These are phyloP conservation scores for Annulohypoxylon maeteangense DNA, from an alignment of 495 filamentous ascomycete species.

Conservation along the genomic window DNA sequence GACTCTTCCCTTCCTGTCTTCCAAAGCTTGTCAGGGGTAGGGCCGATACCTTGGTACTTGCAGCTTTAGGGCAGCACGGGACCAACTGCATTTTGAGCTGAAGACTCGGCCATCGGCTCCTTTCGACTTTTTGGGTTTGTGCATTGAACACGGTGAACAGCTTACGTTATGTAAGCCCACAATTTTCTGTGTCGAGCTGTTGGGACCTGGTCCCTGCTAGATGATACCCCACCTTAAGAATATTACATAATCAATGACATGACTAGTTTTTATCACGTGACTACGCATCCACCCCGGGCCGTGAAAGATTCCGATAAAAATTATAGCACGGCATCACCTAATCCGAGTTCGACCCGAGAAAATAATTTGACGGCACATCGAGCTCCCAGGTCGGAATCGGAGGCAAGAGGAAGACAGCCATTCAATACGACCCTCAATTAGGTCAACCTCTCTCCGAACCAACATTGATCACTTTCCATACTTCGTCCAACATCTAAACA, in stretches of 20 bases:
- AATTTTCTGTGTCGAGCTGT: not conserved
- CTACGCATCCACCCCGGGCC: constrained; percentile 13
- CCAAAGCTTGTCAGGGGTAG: constrained; percentile 6
- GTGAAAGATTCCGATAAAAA: constrained; percentile 36
- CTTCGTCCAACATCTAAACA: not conserved
- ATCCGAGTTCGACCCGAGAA: constrained; percentile 9
- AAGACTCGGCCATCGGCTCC: not conserved
- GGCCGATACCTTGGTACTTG: not conserved
- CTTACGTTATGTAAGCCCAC: constrained; percentile 8
- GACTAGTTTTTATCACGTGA: constrained; percentile 13
- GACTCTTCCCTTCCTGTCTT: not conserved
- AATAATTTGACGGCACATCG: constrained; percentile 12
- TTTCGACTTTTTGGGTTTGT: not conserved
- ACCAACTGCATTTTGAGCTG: not conserved
- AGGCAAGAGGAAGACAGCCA: constrained; percentile 14
- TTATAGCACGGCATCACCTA: not conserved
- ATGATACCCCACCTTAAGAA: not conserved
- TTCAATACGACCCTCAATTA: not conserved
- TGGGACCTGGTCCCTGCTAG: not conserved
- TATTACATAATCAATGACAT: not conserved
- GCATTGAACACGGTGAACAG: not conserved
- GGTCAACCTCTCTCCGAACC: not conserved
- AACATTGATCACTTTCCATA: not conserved
- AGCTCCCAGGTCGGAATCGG: constrained; percentile 9
- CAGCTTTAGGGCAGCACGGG: not conserved